These are phyloP conservation scores for Coemansia sp. DNA, from an alignment of 192 early-diverging fungal species.

Conservation along the genomic window DNA sequence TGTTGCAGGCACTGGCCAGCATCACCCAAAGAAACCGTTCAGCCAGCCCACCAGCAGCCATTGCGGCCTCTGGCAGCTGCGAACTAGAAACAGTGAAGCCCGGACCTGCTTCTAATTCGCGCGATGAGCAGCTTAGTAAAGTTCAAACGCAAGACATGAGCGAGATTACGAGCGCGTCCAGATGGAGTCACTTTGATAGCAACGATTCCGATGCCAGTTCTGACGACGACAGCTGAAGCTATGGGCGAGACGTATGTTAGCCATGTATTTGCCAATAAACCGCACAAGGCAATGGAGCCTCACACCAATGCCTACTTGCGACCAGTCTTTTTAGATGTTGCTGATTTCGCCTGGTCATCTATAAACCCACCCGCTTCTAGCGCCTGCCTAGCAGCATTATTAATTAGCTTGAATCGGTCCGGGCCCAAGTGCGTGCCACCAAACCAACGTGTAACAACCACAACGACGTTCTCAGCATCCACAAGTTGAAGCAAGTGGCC, in stretches of 20 bases:
- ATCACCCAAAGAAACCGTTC: background rate
- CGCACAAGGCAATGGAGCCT: background rate
- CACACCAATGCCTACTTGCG: background rate
- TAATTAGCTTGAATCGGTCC: constrained; percentile 90
- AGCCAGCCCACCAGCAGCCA: background rate
- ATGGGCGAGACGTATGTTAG: background rate
- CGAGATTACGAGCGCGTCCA: background rate
- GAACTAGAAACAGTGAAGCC: background rate
- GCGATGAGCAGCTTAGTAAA: background rate
- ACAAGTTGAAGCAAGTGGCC: constrained; percentile 78
- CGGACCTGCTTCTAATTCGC: background rate
- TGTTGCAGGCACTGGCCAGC: constrained; percentile 17
- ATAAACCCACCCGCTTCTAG: constrained; percentile 68
- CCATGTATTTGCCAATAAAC: background rate
- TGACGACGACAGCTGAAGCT: background rate
- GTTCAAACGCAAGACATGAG: background rate
- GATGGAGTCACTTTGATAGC: constrained; percentile 12
- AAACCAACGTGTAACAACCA: constrained; percentile 85
- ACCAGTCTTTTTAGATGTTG: constrained; percentile 17
- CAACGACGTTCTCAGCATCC: constrained; percentile 69
- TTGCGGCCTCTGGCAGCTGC: background rate
- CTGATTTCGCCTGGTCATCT: constrained; percentile 3
- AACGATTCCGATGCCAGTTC: background rate
- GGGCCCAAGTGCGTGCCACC: constrained; percentile 84
- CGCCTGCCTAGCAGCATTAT: constrained; percentile 71